phyloP scores from a whole-genome alignment of 768 basidiomycete genomes.

The Mycena rebaudengoi region DNA sequence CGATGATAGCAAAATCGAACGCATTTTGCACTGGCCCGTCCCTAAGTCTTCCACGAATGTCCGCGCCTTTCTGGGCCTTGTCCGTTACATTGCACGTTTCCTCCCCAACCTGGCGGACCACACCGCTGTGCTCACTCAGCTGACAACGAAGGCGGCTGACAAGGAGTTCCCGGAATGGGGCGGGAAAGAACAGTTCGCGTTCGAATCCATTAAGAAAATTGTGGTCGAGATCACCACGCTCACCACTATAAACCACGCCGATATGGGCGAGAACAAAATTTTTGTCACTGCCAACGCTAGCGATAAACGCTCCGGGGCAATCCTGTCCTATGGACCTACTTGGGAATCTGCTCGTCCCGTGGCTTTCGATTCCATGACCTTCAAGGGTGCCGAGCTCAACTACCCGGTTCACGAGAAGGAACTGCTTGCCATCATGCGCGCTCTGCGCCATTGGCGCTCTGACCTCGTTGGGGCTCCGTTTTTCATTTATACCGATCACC shows the following conservation, averaged over 20 bases:
- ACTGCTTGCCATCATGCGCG: conserved; percentile 38
- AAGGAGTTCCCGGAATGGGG: conserved; percentile 38
- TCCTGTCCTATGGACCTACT: conserved; percentile 34
- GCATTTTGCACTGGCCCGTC: conserved; percentile 39
- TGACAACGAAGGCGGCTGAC: conserved; percentile 38
- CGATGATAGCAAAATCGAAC: conserved; percentile 33
- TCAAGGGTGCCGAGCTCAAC: conserved; percentile 32
- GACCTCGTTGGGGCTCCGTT: conserved; percentile 22
- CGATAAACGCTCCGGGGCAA: conserved; percentile 34
- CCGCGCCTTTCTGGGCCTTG: conserved; percentile 41
- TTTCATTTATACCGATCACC: conserved; percentile 43
- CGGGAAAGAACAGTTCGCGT: conserved; percentile 30
- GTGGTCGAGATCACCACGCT: conserved; percentile 33
- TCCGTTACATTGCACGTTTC: conserved; percentile 38
- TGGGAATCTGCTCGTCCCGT: conserved; percentile 40
- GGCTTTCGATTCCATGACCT: conserved; percentile 33
- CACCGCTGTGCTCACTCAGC: conserved; percentile 33
- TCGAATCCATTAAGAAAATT: conserved; percentile 35
- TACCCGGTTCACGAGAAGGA: conserved; percentile 32
- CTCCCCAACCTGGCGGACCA: conserved; percentile 39
- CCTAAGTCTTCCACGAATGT: conserved; percentile 38
- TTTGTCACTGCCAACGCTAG: conserved; percentile 41
- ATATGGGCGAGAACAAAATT: conserved; percentile 37
- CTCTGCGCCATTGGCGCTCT: conserved; percentile 28
- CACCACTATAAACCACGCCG: conserved; percentile 39